Percentiles rank a stretch among this genome's conserved stretches.
These are phyloP conservation scores for Athelia sp. DNA, from an alignment of 1,284 basidiomycete genomes.

Conservation along the genomic window DNA sequence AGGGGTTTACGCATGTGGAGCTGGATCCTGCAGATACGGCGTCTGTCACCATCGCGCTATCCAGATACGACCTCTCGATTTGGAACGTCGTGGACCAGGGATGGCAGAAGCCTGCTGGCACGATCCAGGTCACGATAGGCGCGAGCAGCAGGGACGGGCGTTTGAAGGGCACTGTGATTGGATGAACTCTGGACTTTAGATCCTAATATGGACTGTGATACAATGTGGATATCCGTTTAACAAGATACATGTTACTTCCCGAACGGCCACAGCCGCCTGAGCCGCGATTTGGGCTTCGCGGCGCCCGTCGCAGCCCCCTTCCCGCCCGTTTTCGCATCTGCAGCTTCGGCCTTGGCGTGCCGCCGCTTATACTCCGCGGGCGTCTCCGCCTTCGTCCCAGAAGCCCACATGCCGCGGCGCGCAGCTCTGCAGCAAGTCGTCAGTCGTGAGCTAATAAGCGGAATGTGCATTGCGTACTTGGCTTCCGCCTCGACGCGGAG, in stretches of 20 bases:
- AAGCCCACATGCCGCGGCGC: slow-evolving; percentile 69
- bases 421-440: no score
- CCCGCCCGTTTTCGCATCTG: not conserved
- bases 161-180: slow-evolving; percentile 29
- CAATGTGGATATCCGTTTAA: no score
- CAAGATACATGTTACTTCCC: no score
- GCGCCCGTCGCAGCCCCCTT: no score
- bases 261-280: not conserved
- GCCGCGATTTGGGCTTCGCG: not conserved
- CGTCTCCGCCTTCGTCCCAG: slow-evolving; percentile 53
- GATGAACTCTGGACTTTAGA: no score
- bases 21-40: slow-evolving; percentile 41
- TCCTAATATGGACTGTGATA: no score
- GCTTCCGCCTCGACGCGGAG: slow-evolving; percentile 57
- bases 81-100: slow-evolving; percentile 52
- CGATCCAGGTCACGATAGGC: slow-evolving; percentile 41
- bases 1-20: slow-evolving; percentile 60
- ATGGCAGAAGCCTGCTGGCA: slow-evolving; percentile 40
- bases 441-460: no score
- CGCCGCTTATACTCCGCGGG: slow-evolving; percentile 81
- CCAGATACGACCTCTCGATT: slow-evolving; percentile 58
- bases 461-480: slow-evolving; percentile 42
- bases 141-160: slow-evolving; percentile 48
- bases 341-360: slow-evolving; percentile 29
- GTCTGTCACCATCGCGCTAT: slow-evolving; percentile 49